These are phyloP conservation scores for maize (Zea mays) DNA, from an alignment of 176 grass and related monocot species.

Conservation along the genomic window Zm-B73-REFERENCE-NAM-5.0 NC_050102.1:131680001-131680500, in stretches of 20 bases:
- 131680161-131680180: slow-evolving; percentile 84
- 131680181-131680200: slow-evolving; percentile 86
- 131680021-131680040: slow-evolving; percentile 79
- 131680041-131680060: slow-evolving; percentile 78
- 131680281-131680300: slow-evolving; percentile 95
- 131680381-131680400: not conserved
- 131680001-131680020: slow-evolving; percentile 11
- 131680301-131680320: slow-evolving; percentile 73
- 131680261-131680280: slow-evolving; percentile 90
- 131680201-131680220: slow-evolving; percentile 74
- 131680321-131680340: slow-evolving; percentile 46
- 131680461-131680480: not conserved
- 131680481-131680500: not conserved
- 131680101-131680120: slow-evolving; percentile 25
- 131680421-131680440: not conserved
- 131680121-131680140: slow-evolving; percentile 17
- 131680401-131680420: not conserved
- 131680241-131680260: slow-evolving; percentile 87
- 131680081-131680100: slow-evolving; percentile 76
- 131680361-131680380: not conserved
- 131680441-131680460: not conserved
- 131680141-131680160: not conserved
- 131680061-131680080: slow-evolving; percentile 80
- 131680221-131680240: slow-evolving; percentile 89
- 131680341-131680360: slow-evolving; percentile 20